Conservation (phyloP, 805 yeast genomes). For the Zygosaccharomyces gambellarensis region DNA sequence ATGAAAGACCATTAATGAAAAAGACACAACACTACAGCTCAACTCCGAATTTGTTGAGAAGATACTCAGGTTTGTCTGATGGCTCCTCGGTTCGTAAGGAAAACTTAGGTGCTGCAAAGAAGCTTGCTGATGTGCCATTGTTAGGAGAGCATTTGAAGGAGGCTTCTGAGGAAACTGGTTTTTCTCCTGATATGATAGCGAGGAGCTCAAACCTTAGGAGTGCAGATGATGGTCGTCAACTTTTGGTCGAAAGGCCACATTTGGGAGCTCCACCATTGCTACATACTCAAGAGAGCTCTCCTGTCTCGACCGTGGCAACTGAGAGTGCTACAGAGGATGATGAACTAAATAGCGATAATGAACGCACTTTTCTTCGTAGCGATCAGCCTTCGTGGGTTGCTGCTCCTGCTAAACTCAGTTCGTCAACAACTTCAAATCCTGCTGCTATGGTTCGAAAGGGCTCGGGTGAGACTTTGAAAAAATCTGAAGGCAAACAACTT, state of each 20-base stretch:
- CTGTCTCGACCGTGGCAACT: conserved; percentile 1
- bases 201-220: background rate
- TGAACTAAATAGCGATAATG: background rate
- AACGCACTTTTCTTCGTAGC: background rate
- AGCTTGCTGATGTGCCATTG: background rate
- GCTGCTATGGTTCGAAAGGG: background rate
- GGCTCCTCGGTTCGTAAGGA: background rate
- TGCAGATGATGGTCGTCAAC: background rate
- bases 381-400: background rate
- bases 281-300: conserved; percentile 1
- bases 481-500: background rate
- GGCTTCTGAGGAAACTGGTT: conserved; percentile 5
- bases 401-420: background rate
- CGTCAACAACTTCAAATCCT: background rate
- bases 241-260: background rate
- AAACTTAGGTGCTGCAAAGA: background rate
- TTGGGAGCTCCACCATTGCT: background rate
- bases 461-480: conserved; percentile 2
- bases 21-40: conserved; percentile 9
- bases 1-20: background rate
- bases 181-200: background rate
- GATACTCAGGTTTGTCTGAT: conserved; percentile 13
- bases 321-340: conserved; percentile 3
- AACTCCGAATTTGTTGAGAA: conserved; percentile 16
- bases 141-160: conserved; percentile 1